These are phyloP conservation scores for Elsinoe arachidis DNA, from an alignment of 2,329 filamentous ascomycete species.

Conservation along the genomic window DNA sequence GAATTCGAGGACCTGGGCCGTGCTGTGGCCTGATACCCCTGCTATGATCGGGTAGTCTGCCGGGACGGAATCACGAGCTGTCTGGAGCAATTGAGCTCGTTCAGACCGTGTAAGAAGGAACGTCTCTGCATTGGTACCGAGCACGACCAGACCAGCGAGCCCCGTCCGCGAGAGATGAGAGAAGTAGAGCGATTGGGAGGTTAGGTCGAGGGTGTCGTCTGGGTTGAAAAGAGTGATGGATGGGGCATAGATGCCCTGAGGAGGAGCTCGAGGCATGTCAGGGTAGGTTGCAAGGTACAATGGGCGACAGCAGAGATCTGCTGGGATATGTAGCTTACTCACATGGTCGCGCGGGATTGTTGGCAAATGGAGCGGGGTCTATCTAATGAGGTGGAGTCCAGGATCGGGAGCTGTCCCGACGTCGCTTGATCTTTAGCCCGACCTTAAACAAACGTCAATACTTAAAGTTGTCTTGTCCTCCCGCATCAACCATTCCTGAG, in stretches of 20 bases:
- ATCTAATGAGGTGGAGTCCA: too few relatives aligned
- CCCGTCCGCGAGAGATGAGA: conserved; percentile 35
- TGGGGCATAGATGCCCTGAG: conserved; percentile 21
- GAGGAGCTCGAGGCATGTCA: background rate
- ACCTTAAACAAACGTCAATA: too few relatives aligned
- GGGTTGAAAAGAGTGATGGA: conserved; percentile 41
- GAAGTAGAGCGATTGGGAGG: conserved; percentile 37
- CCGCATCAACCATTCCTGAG: too few relatives aligned
- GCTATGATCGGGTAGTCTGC: conserved; percentile 37
- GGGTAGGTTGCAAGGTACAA: too few relatives aligned
- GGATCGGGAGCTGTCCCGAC: too few relatives aligned
- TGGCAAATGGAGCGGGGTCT: too few relatives aligned
- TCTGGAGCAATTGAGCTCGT: conserved; percentile 22
- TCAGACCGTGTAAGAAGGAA: conserved; percentile 39
- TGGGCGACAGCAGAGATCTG: too few relatives aligned
- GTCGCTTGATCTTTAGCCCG: too few relatives aligned
- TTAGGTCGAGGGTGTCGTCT: conserved; percentile 32
- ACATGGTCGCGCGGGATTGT: too few relatives aligned
- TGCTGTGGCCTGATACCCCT: conserved; percentile 36
- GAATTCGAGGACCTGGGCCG: conserved; percentile 36
- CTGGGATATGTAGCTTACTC: too few relatives aligned
- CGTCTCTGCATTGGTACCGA: conserved; percentile 41
- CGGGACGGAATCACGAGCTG: conserved; percentile 35
- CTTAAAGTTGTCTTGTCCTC: too few relatives aligned
- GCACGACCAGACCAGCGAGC: conserved; percentile 37